Conservation (phyloP, 148 eudicot species). For the Rhododendron williamsianum region DNA sequence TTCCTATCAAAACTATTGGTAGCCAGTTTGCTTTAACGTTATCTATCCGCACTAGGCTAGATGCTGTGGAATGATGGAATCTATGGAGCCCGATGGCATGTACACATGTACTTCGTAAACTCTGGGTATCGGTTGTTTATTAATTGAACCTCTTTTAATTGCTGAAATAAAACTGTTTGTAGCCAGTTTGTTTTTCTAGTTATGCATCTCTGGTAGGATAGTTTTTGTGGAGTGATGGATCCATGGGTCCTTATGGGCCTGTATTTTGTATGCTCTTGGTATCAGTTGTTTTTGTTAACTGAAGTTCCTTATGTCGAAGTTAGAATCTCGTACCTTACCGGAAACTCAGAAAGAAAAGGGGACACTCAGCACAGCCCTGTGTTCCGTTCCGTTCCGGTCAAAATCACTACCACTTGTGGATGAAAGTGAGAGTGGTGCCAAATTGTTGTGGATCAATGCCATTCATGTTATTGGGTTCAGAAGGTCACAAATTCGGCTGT, state of each 20-base stretch:
- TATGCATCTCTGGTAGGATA: background rate
- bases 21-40: background rate
- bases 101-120: background rate
- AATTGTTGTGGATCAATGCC: background rate
- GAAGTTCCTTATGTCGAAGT: background rate
- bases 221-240: background rate
- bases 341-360: background rate
- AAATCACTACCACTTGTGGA: background rate
- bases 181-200: background rate
- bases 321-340: background rate
- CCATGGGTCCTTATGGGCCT: background rate
- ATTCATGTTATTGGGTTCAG: too few species aligned
- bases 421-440: background rate
- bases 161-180: background rate
- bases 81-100: background rate
- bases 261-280: background rate
- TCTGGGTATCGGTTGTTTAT: background rate
- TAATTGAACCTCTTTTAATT: background rate
- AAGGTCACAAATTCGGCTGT: too few species aligned
- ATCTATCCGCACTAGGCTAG: background rate
- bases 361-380: background rate
- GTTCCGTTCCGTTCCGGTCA: background rate
- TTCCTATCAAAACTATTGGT: background rate
- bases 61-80: background rate
- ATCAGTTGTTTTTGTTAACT: background rate